Evolutionary conservation across 441 rosid genomes (phyloP).

Genomic region (Corymbia citriodora): DNA sequence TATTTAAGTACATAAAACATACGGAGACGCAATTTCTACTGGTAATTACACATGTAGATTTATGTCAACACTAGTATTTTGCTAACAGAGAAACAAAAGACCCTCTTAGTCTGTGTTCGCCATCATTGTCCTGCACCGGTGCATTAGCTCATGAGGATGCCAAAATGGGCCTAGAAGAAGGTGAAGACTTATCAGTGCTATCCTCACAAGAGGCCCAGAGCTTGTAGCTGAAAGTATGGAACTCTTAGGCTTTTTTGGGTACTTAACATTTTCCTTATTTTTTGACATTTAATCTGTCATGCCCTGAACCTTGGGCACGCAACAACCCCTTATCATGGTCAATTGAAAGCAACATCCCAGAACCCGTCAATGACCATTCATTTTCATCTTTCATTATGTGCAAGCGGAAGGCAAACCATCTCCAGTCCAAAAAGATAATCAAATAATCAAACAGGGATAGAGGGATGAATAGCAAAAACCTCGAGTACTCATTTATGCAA

Average conservation of each 20-base stretch:
- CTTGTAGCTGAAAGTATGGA: neutral
- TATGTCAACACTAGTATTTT: neutral
- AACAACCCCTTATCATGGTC: too few relatives aligned
- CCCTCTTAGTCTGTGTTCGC: neutral
- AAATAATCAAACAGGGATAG: too few relatives aligned
- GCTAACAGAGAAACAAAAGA: neutral
- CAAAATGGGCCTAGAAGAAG: neutral
- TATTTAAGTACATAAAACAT: neutral
- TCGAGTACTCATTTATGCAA: too few relatives aligned
- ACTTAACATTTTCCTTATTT: too few relatives aligned
- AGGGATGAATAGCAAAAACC: too few relatives aligned
- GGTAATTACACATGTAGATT: neutral
- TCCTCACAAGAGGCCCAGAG: neutral
- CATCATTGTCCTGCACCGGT: neutral
- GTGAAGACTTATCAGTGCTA: neutral
- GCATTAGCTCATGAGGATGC: neutral
- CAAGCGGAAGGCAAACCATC: too few relatives aligned
- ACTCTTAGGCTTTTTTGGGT: neutral
- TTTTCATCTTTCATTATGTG: too few relatives aligned
- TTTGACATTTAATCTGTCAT: neutral
- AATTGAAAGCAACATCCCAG: too few relatives aligned
- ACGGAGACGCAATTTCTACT: neutral
- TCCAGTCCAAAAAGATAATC: too few relatives aligned
- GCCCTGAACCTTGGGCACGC: too few relatives aligned
- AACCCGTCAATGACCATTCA: too few relatives aligned